Evolutionary conservation across 2,329 filamentous ascomycete genomes (phyloP), one percentile per base, ranked within the genome.

Genomic region (Helotiales sp.): DNA sequence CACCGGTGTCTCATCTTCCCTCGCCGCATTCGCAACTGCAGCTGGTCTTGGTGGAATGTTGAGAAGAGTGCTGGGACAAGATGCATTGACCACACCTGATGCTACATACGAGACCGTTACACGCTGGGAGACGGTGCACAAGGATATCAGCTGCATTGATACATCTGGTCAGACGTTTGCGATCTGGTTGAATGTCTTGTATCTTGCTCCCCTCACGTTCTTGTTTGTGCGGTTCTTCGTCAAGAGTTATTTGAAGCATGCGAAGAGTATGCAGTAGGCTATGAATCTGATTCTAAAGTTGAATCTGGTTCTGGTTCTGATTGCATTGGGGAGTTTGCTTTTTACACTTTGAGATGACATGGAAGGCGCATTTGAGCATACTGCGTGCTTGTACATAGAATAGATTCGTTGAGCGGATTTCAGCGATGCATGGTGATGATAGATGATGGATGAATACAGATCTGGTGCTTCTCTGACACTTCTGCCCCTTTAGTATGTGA

Each of bases 171-270:
- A 90, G 70, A 84, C 82, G 4, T 90, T 90, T 63, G 88, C 87
- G 58, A 80, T 88, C 64, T 83, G 84, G 72, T 76, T 89, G 46
- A 90, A 90, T 68, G 76, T 88, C 33, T 75, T 86, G 54, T 90
- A 90, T 70, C 78, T 90, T 1, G 74, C 82, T 2, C 87, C 87
- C 5, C 73, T 90, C 42, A 89, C 86, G n/a, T 71, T 79, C 58
- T 79, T 90, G 15, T 90, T 90, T 70, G 78, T 81, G 42, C 81
- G 84, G 64, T 90, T 89, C 77, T 90, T 90, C 72, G 75, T 88
- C 66, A 80, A 80, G 57, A 85, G 80, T 54, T 89, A 88, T 72
- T 73, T 85, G 54, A 74, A 74, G 2, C 31, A 58, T 25, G 44
- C 54, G 3, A 62, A 56, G n/a, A 44, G 27, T 15, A 42, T 42